Conservation (phyloP, 179 eudicot genomes). For the Drosera spatulata region DNA sequence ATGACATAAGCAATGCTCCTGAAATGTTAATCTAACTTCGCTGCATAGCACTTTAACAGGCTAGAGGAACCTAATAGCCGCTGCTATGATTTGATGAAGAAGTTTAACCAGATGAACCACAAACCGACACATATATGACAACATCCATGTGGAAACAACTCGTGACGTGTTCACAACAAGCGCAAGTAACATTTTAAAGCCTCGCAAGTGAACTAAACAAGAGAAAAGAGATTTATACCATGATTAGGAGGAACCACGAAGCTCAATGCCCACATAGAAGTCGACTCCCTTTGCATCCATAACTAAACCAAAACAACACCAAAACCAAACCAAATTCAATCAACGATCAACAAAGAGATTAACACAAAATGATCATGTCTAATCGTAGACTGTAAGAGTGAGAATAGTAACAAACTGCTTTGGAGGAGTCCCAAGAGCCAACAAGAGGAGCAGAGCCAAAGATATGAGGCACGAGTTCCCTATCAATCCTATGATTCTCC, state of each 20-base stretch:
- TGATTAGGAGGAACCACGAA: constrained; percentile 96
- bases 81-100: no score
- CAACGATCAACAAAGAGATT: background rate
- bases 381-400: background rate
- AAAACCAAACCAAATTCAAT: background rate
- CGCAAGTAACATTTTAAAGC: no score
- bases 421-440: constrained; percentile 84
- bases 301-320: constrained; percentile 28
- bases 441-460: constrained; percentile 87
- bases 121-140: no score
- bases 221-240: constrained; percentile 26
- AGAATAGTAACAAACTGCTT: constrained; percentile 35
- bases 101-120: no score
- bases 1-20: no score
- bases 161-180: no score
- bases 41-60: no score
- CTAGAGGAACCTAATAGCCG: no score
- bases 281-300: constrained; percentile 76
- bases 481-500: constrained; percentile 55
- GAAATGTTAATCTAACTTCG: no score
- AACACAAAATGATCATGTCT: background rate
- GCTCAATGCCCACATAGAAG: constrained; percentile 89
- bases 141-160: no score
- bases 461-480: constrained; percentile 65
- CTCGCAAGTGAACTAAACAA: no score